Evolutionary conservation across 1,284 basidiomycete species (phyloP), one percentile per base, ranked within the genome.

Genomic region (Salmacisia buchloeana): DNA sequence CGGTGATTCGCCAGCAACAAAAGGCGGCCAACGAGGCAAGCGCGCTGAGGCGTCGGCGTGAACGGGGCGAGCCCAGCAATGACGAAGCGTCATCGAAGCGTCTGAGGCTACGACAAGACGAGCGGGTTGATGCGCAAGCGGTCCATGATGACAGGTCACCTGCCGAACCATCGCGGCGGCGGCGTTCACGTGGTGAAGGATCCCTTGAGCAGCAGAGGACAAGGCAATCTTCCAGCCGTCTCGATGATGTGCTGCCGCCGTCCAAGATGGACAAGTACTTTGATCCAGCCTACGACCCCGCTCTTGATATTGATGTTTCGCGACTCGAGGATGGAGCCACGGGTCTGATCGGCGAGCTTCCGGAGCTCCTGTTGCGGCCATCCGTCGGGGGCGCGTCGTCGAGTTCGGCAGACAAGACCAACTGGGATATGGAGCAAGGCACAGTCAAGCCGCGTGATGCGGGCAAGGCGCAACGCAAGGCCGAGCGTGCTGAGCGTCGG

Each of bases 191-290:
- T n/a, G n/a, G n/a, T n/a, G n/a, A n/a, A n/a, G n/a, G n/a, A n/a
- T n/a, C n/a, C n/a, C n/a, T n/a, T n/a, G n/a, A n/a, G n/a, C n/a
- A n/a, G n/a, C n/a, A n/a, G 46, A 65, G 38, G 60, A 52, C 3
- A 59, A 1, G 1, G 33, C 58, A 45, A 38, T 15, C 29, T 13
- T 6, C 21, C 5, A 4, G 25, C 29, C 38, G 29, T 33, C 38
- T 59, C 58, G 7, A 62, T 49, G 27, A 29, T 63, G 18, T 63
- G 61, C 65, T 64, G 54, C 6, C 60, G 63, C 7, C 58, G 4
- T 74, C 70, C 35, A 77, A 74, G 64, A 77, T 77, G 75, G 75
- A 75, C 58, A 63, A 61, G 41, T 72, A 77, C 57, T 77, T 77
- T 41, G 54, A 65, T 1, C 23, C 61, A n/a, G n/a, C 46, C n/a